Evolutionary conservation across 352 stramenopile genomes (phyloP), one percentile per base, ranked within the genome.

Genomic region (Globisporangium apiculatum): DNA sequence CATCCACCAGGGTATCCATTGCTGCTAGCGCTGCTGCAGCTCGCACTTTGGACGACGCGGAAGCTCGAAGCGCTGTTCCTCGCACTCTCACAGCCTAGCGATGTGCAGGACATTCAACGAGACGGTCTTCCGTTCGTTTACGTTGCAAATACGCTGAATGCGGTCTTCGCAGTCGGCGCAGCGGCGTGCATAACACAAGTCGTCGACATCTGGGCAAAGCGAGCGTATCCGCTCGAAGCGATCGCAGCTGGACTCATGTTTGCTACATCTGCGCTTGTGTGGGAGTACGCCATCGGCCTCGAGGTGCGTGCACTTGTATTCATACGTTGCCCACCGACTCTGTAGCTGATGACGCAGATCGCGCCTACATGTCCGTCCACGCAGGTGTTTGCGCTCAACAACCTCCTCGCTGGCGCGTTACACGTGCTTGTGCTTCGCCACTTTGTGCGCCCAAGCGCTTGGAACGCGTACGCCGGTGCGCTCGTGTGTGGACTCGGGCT

Each of bases 301-400:
- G 71, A 82, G 60, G 69, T 73, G 50, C 12, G 31, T 36, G 2
- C 11, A 11, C 7, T 3, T 36, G 37, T 54, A 18, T 43, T 24
- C 35, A 5, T 40, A 4, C 5, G 17, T 18, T 5, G 4, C 8
- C 8, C 57, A 37, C 4, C 31, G 14, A 45, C 31, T 12, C n/a
- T 41, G 18, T 40, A 35, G 35, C 48, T 37, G 48, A 43, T 43
- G 40, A 43, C 40, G 11, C 40, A 43, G 11, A 43, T 7, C 40
- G 40, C 40, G 11, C 7, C 7, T 11, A 12, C 40, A 43, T 31
- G 45, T 31, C 8, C 45, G 10, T 48, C 6, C 15, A 14, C 9
- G 12, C 77, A 97, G 79, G 94, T 98, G 17, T 98, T 98, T 74
- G 87, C 92, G 38, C 69, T 98, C 1, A 98, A 98, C 63, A 98